phyloP scores from a whole-genome alignment of 805 yeast species.

The Phaffomyces opuntiae region DNA sequence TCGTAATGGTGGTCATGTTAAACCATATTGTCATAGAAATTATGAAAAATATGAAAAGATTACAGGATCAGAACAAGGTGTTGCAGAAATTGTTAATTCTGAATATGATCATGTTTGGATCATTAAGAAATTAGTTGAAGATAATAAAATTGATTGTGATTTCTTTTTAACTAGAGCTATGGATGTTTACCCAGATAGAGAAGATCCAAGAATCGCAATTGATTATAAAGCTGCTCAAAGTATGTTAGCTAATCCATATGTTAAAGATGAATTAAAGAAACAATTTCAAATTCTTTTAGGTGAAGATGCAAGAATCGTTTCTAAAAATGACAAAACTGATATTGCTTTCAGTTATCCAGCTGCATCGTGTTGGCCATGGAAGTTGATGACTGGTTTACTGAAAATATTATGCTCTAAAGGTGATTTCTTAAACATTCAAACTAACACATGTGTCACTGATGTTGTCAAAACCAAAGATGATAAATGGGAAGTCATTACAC shows the following conservation, averaged over 20 bases:
- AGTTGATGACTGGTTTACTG: slow-evolving; percentile 29
- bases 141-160: slow-evolving; percentile 32
- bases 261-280: slow-evolving; percentile 24
- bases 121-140: slow-evolving; percentile 27
- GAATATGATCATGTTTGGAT: slow-evolving; percentile 30
- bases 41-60: slow-evolving; percentile 6
- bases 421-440: slow-evolving; percentile 29
- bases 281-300: slow-evolving; percentile 28
- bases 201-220: slow-evolving; percentile 13
- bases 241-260: slow-evolving; percentile 23
- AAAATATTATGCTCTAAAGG: slow-evolving; percentile 27
- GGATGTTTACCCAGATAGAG: slow-evolving; percentile 26
- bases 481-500: slow-evolving; percentile 27
- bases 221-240: slow-evolving; percentile 13
- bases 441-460: slow-evolving; percentile 33
- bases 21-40: slow-evolving; percentile 25
- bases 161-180: slow-evolving; percentile 28
- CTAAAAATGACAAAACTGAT: slow-evolving; percentile 81
- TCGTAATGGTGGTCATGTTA: slow-evolving; percentile 43
- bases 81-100: slow-evolving; percentile 31
- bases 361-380: slow-evolving; percentile 39
- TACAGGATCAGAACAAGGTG: slow-evolving; percentile 17
- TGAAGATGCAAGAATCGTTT: slow-evolving; percentile 39
- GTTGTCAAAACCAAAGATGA: slow-evolving; percentile 22
- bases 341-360: slow-evolving; percentile 48